Evolutionary conservation across 441 rosid genomes (phyloP).

Genomic region (Populus trichocarpa): DNA sequence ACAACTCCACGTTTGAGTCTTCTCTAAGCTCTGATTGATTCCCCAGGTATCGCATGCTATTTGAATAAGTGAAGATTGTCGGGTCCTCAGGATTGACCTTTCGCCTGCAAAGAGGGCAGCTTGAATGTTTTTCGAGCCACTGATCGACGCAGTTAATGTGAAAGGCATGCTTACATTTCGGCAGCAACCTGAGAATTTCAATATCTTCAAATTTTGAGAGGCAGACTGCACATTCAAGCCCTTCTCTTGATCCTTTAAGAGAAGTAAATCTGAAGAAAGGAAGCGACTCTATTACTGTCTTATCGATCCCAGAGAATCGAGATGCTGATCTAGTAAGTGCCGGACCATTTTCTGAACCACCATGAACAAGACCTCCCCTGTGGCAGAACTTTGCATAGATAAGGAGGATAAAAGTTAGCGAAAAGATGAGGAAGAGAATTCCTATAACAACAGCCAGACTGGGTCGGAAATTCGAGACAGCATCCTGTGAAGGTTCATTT

Average conservation of each 20-base stretch:
- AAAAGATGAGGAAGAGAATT: constrained; percentile 60
- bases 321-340: constrained; percentile 33
- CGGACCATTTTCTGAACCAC: constrained; percentile 17
- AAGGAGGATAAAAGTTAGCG: constrained; percentile 51
- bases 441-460: constrained; percentile 75
- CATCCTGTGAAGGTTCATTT: constrained; percentile 25
- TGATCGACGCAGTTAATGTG: constrained; percentile 81
- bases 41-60: constrained; percentile 52
- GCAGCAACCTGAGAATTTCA: constrained; percentile 75
- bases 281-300: constrained; percentile 62
- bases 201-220: constrained; percentile 76
- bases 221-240: constrained; percentile 82
- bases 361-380: constrained; percentile 17
- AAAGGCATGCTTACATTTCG: constrained; percentile 80
- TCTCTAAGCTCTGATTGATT: constrained; percentile 41
- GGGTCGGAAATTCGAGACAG: constrained; percentile 50
- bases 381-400: constrained; percentile 70
- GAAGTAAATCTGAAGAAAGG: constrained; percentile 67
- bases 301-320: constrained; percentile 69
- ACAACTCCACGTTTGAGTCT: constrained; percentile 61
- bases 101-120: constrained; percentile 82
- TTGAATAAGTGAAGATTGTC: constrained; percentile 38
- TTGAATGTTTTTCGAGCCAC: constrained; percentile 91
- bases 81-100: constrained; percentile 50
- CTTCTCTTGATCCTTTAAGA: constrained; percentile 37